Evolutionary conservation across 2,329 filamentous ascomycete species (phyloP).

Genomic region (Fonsecaea multimorphosa): DNA sequence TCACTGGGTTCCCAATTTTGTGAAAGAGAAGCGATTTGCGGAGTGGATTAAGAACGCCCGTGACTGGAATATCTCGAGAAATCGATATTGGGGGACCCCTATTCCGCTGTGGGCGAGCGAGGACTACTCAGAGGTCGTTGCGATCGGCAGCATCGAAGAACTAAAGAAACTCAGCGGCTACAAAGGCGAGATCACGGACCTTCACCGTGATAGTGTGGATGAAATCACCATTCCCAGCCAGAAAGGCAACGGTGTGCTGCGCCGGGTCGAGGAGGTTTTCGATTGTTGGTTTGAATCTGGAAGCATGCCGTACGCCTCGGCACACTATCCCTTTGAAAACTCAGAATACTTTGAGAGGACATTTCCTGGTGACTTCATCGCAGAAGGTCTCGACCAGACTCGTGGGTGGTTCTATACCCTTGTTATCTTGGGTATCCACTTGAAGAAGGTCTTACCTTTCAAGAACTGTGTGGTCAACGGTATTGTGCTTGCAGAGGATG

Average conservation of each 20-base stretch:
- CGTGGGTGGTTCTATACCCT: slow-evolving; percentile 93
- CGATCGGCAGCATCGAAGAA: slow-evolving; percentile 79
- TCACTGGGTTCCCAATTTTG: slow-evolving; percentile 83
- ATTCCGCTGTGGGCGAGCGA: slow-evolving; percentile 86
- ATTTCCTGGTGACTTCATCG: slow-evolving; percentile 88
- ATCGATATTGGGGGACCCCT: slow-evolving; percentile 89
- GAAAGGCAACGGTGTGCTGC: slow-evolving; percentile 77
- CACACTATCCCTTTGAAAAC: slow-evolving; percentile 87
- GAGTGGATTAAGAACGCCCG: slow-evolving; percentile 85
- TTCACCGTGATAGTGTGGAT: slow-evolving; percentile 87
- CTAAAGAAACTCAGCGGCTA: slow-evolving; percentile 80
- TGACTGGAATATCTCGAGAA: slow-evolving; percentile 89
- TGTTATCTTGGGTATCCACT: slow-evolving; percentile 79
- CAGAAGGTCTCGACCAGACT: slow-evolving; percentile 86
- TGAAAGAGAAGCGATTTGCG: slow-evolving; percentile 84
- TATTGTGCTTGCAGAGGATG: slow-evolving; percentile 84
- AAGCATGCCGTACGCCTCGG: slow-evolving; percentile 84
- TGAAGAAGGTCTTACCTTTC: slow-evolving; percentile 81
- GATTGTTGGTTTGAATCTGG: slow-evolving; percentile 94
- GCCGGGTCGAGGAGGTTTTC: slow-evolving; percentile 81
- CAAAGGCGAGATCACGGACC: slow-evolving; percentile 75
- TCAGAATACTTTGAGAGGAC: slow-evolving; percentile 73
- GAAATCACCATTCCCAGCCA: slow-evolving; percentile 86
- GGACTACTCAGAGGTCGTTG: slow-evolving; percentile 79
- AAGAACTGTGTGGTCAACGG: slow-evolving; percentile 90